phyloP scores from a whole-genome alignment of 2,329 filamentous ascomycete genomes.

The Fusarium bactridioides region DNA sequence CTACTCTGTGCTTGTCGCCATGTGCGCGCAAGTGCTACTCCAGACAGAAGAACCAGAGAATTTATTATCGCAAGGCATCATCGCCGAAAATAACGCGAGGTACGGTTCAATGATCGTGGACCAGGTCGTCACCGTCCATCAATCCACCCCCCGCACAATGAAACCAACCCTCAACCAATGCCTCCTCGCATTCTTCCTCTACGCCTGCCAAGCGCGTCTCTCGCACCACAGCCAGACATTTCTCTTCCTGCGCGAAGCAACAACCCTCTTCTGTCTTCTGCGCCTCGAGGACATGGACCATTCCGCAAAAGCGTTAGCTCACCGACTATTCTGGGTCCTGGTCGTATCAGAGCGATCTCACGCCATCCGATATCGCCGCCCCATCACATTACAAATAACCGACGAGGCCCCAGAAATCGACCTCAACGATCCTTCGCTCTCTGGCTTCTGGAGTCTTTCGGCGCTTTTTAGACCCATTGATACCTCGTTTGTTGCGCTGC shows the following conservation, averaged over 20 bases:
- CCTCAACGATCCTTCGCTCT: slow-evolving; percentile 42
- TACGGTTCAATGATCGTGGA: slow-evolving; percentile 52
- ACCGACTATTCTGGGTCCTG: slow-evolving; percentile 54
- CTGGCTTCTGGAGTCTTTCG: slow-evolving; percentile 51
- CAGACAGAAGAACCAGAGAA: slow-evolving; percentile 51
- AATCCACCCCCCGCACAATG: slow-evolving; percentile 44
- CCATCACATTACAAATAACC: slow-evolving; percentile 54
- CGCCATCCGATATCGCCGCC: slow-evolving; percentile 54
- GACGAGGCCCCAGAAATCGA: slow-evolving; percentile 46
- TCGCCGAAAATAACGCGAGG: slow-evolving; percentile 47
- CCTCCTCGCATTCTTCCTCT: slow-evolving; percentile 54
- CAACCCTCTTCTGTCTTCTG: slow-evolving; percentile 50
- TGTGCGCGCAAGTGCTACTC: slow-evolving; percentile 53
- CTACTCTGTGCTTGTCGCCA: slow-evolving; percentile 48
- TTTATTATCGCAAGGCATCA: slow-evolving; percentile 44
- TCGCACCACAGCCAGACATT: slow-evolving; percentile 55
- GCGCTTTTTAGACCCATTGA: slow-evolving; percentile 53
- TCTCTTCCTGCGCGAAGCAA: slow-evolving; percentile 53
- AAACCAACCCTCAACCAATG: slow-evolving; percentile 51
- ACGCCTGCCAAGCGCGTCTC: slow-evolving; percentile 53
- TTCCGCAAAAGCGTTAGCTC: slow-evolving; percentile 39
- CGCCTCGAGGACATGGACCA: slow-evolving; percentile 41
- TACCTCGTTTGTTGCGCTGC: slow-evolving; percentile 51
- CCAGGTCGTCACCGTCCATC: slow-evolving; percentile 46
- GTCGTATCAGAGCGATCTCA: slow-evolving; percentile 55